Base-by-base conservation (phyloP, 2,329 filamentous ascomycete genomes). In the Curvularia sp. region DNA sequence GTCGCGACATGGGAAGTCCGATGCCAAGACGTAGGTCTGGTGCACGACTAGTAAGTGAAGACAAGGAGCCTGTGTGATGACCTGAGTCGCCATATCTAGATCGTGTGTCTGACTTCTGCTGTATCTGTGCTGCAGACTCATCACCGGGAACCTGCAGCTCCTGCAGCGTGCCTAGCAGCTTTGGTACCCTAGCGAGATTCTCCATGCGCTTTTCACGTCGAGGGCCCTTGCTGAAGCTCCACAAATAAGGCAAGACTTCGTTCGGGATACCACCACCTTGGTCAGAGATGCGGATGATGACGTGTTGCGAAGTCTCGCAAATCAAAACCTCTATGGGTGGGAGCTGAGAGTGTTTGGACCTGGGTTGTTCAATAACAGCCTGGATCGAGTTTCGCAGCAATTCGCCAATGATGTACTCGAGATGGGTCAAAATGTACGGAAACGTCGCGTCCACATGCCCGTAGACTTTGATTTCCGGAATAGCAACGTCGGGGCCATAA, bases 351-450 rank as follows among this genome's bases (percentile, higher is more conserved):
- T 70, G 62, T 22, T 79, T 71, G 35, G 78, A 75, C 54, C 81
- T 81, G 51, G 89, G 87, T 64, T 87, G 86, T 72, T 97, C 94
- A 60, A 96, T 89, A 38, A 95, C 88, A 20, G 93, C 93, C 78
- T 98, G 93, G 15, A 99, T 91, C 0, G 92, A 96, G 79, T 99
- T 99, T 38, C 95, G 89, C 24, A 99, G 83, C 22, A 99, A 87
- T 80, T 99, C 95, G 51, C 95, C 93, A 57, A 99, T 86, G 68
- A 99, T 97, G 78, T 99, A 99, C 79, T 99, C 94, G 51, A 99
- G 85, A 75, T 98, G 95, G 72, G 89, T 95, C 51, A 97, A 86
- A 64, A 99, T 98, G 72, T 97, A 99, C 1, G 96, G 95, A 73
- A 99, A 99, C 31, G 89, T 96, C 4, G 93, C 93, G 30, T 91